Conservation (phyloP, 768 basidiomycete genomes). For the Lactarius evosmus region DNA sequence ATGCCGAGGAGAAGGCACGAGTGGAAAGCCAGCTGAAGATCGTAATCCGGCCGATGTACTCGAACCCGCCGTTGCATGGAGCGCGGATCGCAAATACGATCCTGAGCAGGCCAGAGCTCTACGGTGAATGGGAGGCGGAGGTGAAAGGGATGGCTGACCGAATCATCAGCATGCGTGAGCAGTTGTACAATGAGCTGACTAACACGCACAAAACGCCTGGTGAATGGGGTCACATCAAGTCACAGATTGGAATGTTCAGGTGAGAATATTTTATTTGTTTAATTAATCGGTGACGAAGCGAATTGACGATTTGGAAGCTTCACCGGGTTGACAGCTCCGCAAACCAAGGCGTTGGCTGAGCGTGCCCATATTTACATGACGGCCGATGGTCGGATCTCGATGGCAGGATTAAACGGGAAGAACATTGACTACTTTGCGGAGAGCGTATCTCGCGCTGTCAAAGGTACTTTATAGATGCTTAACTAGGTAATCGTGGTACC, state of each 20-base stretch:
- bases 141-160: constrained; percentile 95
- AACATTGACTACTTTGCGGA: constrained; percentile 92
- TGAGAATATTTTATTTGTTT: constrained; percentile 37
- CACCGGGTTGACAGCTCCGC: constrained; percentile 76
- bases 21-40: constrained; percentile 96
- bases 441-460: constrained; percentile 79
- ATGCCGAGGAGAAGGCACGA: constrained; percentile 74
- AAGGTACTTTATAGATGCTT: constrained; percentile 58
- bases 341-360: constrained; percentile 79
- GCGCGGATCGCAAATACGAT: constrained; percentile 86
- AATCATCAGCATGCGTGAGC: constrained; percentile 90
- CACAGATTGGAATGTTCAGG: constrained; percentile 99
- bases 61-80: constrained; percentile 92
- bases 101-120: constrained; percentile 67
- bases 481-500: constrained; percentile 12
- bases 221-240: constrained; percentile 91
- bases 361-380: constrained; percentile 94
- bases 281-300: constrained; percentile 6
- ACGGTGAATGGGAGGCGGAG: constrained; percentile 85
- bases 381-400: constrained; percentile 88
- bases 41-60: constrained; percentile 93
- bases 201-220: constrained; percentile 86
- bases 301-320: constrained; percentile 44
- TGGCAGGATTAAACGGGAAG: constrained; percentile 81
- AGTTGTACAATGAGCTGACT: constrained; percentile 72